These are phyloP conservation scores for Grosmannia serpens DNA, from an alignment of 2,329 filamentous ascomycete species.

Conservation along the genomic window DNA sequence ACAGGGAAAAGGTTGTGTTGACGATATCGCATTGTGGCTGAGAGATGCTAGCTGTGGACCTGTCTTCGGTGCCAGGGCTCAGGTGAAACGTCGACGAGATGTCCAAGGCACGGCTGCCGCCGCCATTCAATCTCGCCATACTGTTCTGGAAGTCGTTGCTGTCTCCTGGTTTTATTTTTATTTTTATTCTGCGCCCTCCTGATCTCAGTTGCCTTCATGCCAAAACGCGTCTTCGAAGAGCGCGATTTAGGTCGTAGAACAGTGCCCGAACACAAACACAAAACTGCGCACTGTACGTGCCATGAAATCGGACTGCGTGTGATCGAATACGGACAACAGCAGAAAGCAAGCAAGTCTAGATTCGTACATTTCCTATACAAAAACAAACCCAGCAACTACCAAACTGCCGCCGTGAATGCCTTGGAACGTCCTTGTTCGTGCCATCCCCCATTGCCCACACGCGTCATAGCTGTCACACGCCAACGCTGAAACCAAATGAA, in stretches of 20 bases:
- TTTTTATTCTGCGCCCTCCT: background rate
- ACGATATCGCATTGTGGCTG: constrained; percentile 24
- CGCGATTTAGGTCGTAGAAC: background rate
- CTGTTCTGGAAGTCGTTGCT: background rate
- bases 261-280: background rate
- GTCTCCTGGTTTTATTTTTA: too few species aligned
- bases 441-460: background rate
- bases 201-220: background rate
- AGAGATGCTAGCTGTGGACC: constrained; percentile 15
- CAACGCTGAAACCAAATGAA: constrained; percentile 47
- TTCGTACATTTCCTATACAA: background rate
- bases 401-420: background rate
- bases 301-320: background rate
- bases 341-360: background rate
- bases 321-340: background rate
- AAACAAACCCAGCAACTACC: background rate
- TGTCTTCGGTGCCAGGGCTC: background rate
- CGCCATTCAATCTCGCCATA: background rate
- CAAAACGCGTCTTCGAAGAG: background rate
- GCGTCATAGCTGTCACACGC: constrained; percentile 14
- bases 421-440: background rate
- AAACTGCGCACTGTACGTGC: background rate
- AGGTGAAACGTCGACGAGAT: background rate
- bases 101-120: background rate
- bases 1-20: constrained; percentile 46